phyloP scores from a whole-genome alignment of 768 basidiomycete species.

The Xerocomellus chrysenteron region DNA sequence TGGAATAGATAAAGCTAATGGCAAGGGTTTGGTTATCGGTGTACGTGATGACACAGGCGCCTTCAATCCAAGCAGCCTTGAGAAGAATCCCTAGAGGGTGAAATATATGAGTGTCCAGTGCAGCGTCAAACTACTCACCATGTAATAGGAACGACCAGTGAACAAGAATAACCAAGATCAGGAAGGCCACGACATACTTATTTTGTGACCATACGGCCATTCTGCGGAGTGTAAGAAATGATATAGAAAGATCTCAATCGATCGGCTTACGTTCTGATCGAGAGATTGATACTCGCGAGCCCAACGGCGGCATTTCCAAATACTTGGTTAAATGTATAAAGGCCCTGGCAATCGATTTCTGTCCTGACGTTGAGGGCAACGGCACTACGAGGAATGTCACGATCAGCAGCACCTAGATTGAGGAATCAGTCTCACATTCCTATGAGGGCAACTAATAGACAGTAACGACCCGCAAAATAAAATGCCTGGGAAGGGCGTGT shows the following conservation, averaged over 20 bases:
- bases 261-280: constrained; percentile 57
- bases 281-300: constrained; percentile 69
- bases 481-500: constrained; percentile 43
- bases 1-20: constrained; percentile 69
- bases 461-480: constrained; percentile 71
- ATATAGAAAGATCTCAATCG: not conserved
- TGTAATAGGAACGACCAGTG: constrained; percentile 74
- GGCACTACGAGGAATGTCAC: constrained; percentile 36
- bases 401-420: not conserved
- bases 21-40: constrained; percentile 63
- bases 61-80: constrained; percentile 53
- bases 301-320: constrained; percentile 68
- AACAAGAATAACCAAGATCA: constrained; percentile 57
- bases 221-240: constrained; percentile 33
- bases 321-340: constrained; percentile 68
- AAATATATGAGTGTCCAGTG: not conserved
- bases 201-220: constrained; percentile 71
- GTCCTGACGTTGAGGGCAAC: constrained; percentile 58
- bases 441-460: constrained; percentile 59
- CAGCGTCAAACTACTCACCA: constrained; percentile 36
- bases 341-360: constrained; percentile 61
- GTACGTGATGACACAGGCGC: constrained; percentile 55
- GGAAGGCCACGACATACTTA: constrained; percentile 49
- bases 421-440: constrained; percentile 54
- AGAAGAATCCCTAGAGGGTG: constrained; percentile 50